These are phyloP conservation scores for Boletus pseudopeckii DNA, from an alignment of 768 basidiomycete species.

Conservation along the genomic window DNA sequence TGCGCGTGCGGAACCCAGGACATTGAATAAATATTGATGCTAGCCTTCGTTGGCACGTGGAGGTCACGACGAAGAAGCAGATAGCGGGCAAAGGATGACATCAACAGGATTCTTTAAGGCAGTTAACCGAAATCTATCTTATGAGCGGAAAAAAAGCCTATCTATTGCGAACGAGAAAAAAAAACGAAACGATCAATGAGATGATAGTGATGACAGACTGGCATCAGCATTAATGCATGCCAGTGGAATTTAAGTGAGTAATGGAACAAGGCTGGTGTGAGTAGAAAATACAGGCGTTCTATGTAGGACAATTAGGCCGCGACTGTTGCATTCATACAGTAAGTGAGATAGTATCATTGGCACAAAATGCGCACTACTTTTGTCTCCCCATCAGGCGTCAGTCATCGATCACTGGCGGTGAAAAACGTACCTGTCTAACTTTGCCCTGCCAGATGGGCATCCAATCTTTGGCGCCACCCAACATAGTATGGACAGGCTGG, in stretches of 20 bases:
- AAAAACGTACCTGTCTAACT: constrained; percentile 5
- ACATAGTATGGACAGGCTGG: constrained; percentile 60
- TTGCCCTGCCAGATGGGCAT: constrained; percentile 41
- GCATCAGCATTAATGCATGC: background rate
- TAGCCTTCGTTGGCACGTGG: constrained; percentile 9
- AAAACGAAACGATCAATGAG: constrained; percentile 5
- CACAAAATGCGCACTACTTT: constrained; percentile 9
- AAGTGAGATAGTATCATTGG: constrained; percentile 9
- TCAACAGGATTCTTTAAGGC: background rate
- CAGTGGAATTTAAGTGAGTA: background rate
- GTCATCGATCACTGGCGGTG: constrained; percentile 2
- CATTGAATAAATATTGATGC: background rate
- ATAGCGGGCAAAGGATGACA: constrained; percentile 1
- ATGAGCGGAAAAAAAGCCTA: background rate
- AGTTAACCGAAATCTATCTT: background rate
- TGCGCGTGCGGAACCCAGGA: too few relatives aligned
- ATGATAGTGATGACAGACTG: constrained; percentile 1
- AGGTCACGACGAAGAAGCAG: background rate
- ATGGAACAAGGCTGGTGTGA: constrained; percentile 1
- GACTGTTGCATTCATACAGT: constrained; percentile 16
- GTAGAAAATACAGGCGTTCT: constrained; percentile 18
- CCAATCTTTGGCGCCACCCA: constrained; percentile 59
- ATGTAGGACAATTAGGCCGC: constrained; percentile 14
- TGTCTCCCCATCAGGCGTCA: constrained; percentile 7
- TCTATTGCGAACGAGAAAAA: constrained; percentile 8